These are phyloP conservation scores for Bryoglossum gracile DNA, from an alignment of 495 filamentous ascomycete genomes.

Conservation along the genomic window DNA sequence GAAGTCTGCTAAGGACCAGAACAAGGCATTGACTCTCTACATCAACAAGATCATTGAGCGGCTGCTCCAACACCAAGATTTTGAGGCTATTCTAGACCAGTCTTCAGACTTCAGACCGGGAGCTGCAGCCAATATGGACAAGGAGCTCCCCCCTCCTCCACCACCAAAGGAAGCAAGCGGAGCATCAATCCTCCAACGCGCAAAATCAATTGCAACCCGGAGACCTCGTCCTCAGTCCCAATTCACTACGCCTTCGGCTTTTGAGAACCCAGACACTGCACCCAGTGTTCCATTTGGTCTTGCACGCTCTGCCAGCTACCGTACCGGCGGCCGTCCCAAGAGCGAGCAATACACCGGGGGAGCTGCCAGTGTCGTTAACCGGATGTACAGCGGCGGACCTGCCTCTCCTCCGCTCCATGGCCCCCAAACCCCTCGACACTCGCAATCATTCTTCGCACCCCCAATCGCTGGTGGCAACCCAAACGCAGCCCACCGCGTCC, in stretches of 20 bases:
- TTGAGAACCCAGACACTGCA: constrained; percentile 69
- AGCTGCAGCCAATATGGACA: constrained; percentile 52
- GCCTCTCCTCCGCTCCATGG: constrained; percentile 47
- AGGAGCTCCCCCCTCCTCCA: constrained; percentile 83
- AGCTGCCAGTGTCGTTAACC: constrained; percentile 66
- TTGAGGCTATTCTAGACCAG: constrained; percentile 85
- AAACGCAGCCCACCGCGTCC: constrained; percentile 20
- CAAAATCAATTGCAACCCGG: constrained; percentile 57
- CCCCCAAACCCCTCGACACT: constrained; percentile 36
- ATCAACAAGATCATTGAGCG: constrained; percentile 98
- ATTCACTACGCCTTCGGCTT: constrained; percentile 29
- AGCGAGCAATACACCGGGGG: constrained; percentile 62
- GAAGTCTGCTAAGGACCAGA: constrained; percentile 81
- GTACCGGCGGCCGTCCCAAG: constrained; percentile 47
- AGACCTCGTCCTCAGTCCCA: constrained; percentile 49
- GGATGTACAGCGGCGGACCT: constrained; percentile 70
- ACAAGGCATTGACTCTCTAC: constrained; percentile 93
- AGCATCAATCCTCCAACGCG: constrained; percentile 64
- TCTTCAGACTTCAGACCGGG: constrained; percentile 47
- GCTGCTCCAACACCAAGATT: constrained; percentile 86
- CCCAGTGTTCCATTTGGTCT: constrained; percentile 68
- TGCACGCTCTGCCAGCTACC: constrained; percentile 54
- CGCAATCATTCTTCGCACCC: constrained; percentile 42
- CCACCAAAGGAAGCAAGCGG: constrained; percentile 47
- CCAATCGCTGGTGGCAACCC: constrained; percentile 25